phyloP scores from a whole-genome alignment of 2,329 filamentous ascomycete genomes.

The Xylariaceae sp. region DNA sequence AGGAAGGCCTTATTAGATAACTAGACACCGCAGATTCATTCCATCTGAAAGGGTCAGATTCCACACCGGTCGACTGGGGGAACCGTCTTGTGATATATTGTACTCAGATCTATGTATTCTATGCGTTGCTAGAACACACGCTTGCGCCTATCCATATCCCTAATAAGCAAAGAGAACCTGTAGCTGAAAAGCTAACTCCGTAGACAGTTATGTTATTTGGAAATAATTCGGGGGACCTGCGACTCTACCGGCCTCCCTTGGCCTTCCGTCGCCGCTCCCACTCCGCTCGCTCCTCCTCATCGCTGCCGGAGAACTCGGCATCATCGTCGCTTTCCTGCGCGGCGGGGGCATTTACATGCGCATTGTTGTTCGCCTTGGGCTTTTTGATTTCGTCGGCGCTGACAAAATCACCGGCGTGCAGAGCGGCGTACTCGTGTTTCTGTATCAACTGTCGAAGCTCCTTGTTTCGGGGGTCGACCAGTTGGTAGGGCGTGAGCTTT shows the following conservation, averaged over 20 bases:
- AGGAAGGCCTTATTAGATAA: background rate
- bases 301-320: slow-evolving; percentile 58
- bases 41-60: background rate
- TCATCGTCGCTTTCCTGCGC: slow-evolving; percentile 48
- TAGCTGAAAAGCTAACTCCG: slow-evolving; percentile 4
- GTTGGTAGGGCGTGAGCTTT: slow-evolving; percentile 65
- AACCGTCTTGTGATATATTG: slow-evolving; percentile 8
- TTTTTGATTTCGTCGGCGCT: slow-evolving; percentile 31
- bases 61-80: slow-evolving; percentile 1
- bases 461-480: slow-evolving; percentile 67
- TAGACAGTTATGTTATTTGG: background rate
- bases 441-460: slow-evolving; percentile 60
- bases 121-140: slow-evolving; percentile 11
- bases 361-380: slow-evolving; percentile 21
- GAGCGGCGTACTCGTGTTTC: slow-evolving; percentile 63
- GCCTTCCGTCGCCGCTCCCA: slow-evolving; percentile 48
- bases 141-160: background rate
- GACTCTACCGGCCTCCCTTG: slow-evolving; percentile 32
- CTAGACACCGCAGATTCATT: background rate
- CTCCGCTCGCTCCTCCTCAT: slow-evolving; percentile 60
- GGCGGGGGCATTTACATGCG: slow-evolving; percentile 21
- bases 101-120: slow-evolving; percentile 1
- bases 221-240: background rate
- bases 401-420: slow-evolving; percentile 58
- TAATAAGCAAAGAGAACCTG: background rate